Evolutionary conservation across 73 alveolate genomes (phyloP), one percentile per base, ranked within the genome.

Genomic region (Paramecium biaurelia): DNA sequence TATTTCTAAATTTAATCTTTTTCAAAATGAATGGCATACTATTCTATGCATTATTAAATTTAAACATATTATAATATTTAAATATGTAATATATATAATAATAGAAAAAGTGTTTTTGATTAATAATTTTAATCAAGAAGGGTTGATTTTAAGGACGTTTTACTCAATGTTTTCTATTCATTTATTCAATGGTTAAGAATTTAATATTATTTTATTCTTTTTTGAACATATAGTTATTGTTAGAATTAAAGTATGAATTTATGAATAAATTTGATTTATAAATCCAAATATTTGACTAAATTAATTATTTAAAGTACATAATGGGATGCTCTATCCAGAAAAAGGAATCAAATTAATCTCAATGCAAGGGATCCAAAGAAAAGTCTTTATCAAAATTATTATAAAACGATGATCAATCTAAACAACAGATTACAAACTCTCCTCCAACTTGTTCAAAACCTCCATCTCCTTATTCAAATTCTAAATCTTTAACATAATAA

Each of bases 241-340:
- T n/a, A n/a, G n/a, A n/a, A n/a, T n/a, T n/a, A 53, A 15, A 21
- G 26, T 63, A 28, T 63, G 3, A 63, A 30, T 63, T 30, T 63
- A 26, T 26, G 14, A 32, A 26, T 30, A 32, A 32, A 32, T 32
- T 32, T 32, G 37, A 32, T 32, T 2, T 32, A 11, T 63, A 63
- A 38, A 38, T 32, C 26, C 24, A 26, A 26, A 30, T 23, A 14
- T 4, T 26, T 30, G 8, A 3, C 53, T 26, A 32, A 63, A 26
- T 63, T 63, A 63, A 30, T n/a, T 59, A 4, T 63, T 63, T 63
- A 63, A 63, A 30, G 9, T 26, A 63, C 9, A 12, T 0, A 63
- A 63, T 63, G 84, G 84, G 84, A 10, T 63, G 84, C 26, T 63
- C 84, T 26, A 63, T 63, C 1, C 49, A 63, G 47, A 63, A 63